phyloP scores from a whole-genome alignment of 108 stramenopile species.

The Nitzschia sp. region DNA sequence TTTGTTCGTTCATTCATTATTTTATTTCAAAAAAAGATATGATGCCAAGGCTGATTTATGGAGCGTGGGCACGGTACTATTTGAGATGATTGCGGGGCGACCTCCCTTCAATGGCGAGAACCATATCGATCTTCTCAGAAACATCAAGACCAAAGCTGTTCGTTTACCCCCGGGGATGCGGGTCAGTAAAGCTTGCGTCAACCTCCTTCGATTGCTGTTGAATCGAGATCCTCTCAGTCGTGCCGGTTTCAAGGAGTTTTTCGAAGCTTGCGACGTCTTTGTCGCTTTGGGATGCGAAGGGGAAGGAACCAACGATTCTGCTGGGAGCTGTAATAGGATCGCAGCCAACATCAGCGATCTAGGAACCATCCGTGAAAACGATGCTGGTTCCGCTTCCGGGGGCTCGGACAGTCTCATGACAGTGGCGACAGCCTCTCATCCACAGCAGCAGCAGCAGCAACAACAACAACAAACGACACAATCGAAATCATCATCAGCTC shows the following conservation, averaged over 20 bases:
- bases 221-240: constrained; percentile 76
- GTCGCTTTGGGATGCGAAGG: constrained; percentile 85
- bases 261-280: constrained; percentile 72
- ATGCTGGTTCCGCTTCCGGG: constrained; percentile 18
- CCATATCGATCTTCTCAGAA: constrained; percentile 86
- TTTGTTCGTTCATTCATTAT: not conserved
- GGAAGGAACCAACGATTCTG: constrained; percentile 4
- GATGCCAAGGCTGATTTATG: constrained; percentile 98
- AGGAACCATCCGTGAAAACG: constrained; percentile 80
- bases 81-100: constrained; percentile 93
- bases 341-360: constrained; percentile 63
- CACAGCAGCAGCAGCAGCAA: constrained; percentile 3
- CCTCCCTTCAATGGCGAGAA: constrained; percentile 91
- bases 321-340: constrained; percentile 12
- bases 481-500: not conserved
- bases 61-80: constrained; percentile 95
- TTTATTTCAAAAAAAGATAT: constrained; percentile 56
- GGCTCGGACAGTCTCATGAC: constrained; percentile 50
- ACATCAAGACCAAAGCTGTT: constrained; percentile 85
- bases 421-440: constrained; percentile 39
- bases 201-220: constrained; percentile 70
- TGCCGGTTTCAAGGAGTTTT: constrained; percentile 83
- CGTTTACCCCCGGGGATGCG: constrained; percentile 81
- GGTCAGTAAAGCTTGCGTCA: constrained; percentile 79
- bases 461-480: not conserved